Conservation (phyloP, 768 basidiomycete genomes). For the Xerocomellus intermedius region DNA sequence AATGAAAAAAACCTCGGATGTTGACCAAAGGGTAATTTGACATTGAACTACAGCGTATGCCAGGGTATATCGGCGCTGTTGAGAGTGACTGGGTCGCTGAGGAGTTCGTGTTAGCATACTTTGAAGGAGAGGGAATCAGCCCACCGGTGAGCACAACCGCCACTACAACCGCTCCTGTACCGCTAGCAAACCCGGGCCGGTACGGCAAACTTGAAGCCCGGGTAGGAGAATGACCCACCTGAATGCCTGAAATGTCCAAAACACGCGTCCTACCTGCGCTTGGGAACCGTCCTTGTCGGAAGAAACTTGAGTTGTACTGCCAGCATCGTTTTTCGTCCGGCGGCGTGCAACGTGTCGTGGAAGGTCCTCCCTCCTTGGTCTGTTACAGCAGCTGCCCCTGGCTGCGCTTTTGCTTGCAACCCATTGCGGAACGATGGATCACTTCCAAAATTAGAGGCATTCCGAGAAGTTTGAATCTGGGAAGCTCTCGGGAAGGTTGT, state of each 20-base stretch:
- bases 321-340: not conserved
- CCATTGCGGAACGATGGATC: no score
- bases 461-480: no score
- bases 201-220: not conserved
- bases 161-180: not conserved
- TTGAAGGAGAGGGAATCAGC: slow-evolving; percentile 68
- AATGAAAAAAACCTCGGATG: not conserved
- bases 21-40: not conserved
- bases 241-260: not conserved
- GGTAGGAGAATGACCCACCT: not conserved
- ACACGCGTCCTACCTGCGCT: not conserved
- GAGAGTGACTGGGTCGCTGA: slow-evolving; percentile 74
- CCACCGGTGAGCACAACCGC: slow-evolving; percentile 54
- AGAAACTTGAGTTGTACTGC: not conserved
- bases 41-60: not conserved
- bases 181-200: not conserved
- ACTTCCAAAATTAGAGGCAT: no score
- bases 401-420: not conserved
- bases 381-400: not conserved
- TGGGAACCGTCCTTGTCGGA: not conserved
- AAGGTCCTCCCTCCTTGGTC: not conserved
- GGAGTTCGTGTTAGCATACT: slow-evolving; percentile 72
- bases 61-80: slow-evolving; percentile 58
- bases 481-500: no score
- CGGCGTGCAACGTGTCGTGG: not conserved